phyloP scores from a whole-genome alignment of 768 basidiomycete species.

The Russula virescens region DNA sequence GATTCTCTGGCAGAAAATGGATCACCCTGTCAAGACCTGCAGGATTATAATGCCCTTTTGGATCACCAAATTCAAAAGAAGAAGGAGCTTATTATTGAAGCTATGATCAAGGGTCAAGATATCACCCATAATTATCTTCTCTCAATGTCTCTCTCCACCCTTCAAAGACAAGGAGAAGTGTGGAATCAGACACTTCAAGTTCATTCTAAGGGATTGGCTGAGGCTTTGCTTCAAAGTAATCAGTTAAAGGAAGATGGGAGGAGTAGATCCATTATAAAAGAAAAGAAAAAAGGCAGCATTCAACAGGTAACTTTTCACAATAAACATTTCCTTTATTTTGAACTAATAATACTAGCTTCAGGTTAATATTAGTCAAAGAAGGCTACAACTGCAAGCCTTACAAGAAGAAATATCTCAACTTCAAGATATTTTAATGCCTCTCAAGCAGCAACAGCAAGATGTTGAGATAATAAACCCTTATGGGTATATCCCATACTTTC shows the following conservation, averaged over 20 bases:
- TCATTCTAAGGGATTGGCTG: conserved; percentile 4
- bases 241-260: conserved; percentile 1
- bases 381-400: background rate
- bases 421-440: background rate
- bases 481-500: background rate
- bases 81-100: conserved; percentile 4
- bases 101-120: conserved; percentile 7
- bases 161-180: conserved; percentile 5
- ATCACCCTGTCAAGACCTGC: conserved; percentile 4
- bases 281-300: background rate
- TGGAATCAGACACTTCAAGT: conserved; percentile 5
- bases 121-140: background rate
- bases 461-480: background rate
- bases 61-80: conserved; percentile 3
- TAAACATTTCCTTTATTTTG: background rate
- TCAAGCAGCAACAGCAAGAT: background rate
- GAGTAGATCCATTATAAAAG: background rate
- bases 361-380: conserved; percentile 1
- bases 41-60: background rate
- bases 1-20: conserved; percentile 5
- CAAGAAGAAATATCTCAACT: conserved; percentile 12
- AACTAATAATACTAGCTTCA: conserved; percentile 7
- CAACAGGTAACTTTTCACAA: background rate
- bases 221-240: conserved; percentile 7
- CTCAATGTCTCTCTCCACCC: background rate